phyloP scores from a whole-genome alignment of 106 monocot genomes.

The Platanthera guangdongensis region DNA sequence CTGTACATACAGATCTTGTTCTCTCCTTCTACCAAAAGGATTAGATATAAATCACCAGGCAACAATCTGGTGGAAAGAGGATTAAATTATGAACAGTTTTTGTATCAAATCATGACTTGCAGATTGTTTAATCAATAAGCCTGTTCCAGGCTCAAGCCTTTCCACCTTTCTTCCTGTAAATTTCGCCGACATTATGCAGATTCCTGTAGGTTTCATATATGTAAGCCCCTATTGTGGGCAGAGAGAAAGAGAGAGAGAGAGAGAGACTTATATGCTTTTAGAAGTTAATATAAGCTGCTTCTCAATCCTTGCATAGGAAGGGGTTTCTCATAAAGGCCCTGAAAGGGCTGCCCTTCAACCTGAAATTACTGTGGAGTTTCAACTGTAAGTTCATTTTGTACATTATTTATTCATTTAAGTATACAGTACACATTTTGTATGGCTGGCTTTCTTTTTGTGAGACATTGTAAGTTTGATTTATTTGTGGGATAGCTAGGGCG shows the following conservation, averaged over 20 bases:
- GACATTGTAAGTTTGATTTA: not conserved
- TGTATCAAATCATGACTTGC: not conserved
- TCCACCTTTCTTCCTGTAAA: not conserved
- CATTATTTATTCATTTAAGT: not conserved
- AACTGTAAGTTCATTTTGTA: not conserved
- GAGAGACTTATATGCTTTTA: not conserved
- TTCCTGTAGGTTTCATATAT: not conserved
- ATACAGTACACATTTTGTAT: not conserved
- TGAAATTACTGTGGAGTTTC: not conserved
- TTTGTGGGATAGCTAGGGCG: no score
- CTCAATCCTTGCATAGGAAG: not conserved
- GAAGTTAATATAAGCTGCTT: not conserved
- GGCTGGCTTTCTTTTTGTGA: not conserved
- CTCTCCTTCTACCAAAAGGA: slow-evolving; percentile 97
- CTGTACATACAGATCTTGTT: slow-evolving; percentile 92
- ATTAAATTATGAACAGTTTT: not conserved
- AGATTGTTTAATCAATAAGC: not conserved
- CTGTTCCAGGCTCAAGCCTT: not conserved
- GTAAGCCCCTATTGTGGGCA: no score
- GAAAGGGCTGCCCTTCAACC: no score
- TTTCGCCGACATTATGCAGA: not conserved
- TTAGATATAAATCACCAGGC: slow-evolving; percentile 15
- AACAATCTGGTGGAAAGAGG: not conserved
- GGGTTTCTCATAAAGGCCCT: not conserved
- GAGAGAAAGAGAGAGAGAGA: not conserved